Conservation (phyloP, 2,329 filamentous ascomycete species). For the Simplicillium aogashimaense region DNA sequence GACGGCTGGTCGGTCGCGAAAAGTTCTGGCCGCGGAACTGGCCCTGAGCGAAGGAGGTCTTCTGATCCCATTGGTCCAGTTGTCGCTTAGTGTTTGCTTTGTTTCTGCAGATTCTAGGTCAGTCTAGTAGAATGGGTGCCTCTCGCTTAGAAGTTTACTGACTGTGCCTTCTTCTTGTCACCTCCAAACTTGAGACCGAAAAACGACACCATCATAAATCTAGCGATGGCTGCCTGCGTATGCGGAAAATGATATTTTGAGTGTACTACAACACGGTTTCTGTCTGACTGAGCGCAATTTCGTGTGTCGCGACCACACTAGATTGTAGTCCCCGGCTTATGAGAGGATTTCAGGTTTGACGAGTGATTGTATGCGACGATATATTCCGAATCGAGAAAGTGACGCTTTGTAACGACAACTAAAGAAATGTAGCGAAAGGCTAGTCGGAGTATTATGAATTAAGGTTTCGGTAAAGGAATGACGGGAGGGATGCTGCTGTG, state of each 20-base stretch:
- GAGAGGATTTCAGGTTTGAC: no score
- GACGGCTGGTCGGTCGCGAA: slow-evolving; percentile 21
- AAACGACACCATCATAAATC: slow-evolving; percentile 43
- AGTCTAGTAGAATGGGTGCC: neutral
- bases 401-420: neutral
- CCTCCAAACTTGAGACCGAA: slow-evolving; percentile 46
- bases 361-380: no score
- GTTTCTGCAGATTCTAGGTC: slow-evolving; percentile 15
- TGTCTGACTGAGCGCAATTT: no score
- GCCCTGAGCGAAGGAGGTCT: slow-evolving; percentile 16
- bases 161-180: slow-evolving; percentile 48
- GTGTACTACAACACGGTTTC: no score
- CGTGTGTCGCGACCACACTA: no score
- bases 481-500: no score
- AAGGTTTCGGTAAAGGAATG: no score
- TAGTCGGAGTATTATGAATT: neutral
- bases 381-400: no score
- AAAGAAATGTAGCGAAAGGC: neutral
- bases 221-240: no score
- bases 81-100: slow-evolving; percentile 13
- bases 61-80: neutral
- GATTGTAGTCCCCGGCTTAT: no score
- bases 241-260: no score
- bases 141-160: slow-evolving; percentile 7
- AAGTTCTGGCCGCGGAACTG: slow-evolving; percentile 25